These are phyloP conservation scores for Actinomortierella wolfii DNA, from an alignment of 371 early-diverging fungal species.

Conservation along the genomic window DNA sequence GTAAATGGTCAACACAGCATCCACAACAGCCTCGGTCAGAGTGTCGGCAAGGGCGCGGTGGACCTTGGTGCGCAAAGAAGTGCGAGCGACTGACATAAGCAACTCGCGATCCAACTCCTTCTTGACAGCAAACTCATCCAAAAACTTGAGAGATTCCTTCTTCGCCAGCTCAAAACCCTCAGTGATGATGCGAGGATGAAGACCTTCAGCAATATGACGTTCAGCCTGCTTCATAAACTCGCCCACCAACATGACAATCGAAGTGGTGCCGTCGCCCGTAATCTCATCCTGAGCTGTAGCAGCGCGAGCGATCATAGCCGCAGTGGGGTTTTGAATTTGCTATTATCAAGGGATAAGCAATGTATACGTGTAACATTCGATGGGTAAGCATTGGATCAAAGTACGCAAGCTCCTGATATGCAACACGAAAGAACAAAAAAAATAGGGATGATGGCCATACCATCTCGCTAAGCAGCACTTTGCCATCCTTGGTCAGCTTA, in stretches of 20 bases:
- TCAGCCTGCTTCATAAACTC: slow-evolving; percentile 98
- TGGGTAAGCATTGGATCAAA: neutral
- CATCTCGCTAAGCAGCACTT: slow-evolving; percentile 97
- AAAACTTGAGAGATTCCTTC: slow-evolving; percentile 91
- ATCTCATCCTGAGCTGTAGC: slow-evolving; percentile 99
- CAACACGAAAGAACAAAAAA: neutral
- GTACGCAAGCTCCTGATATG: no score
- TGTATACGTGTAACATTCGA: no score
- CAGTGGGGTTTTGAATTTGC: slow-evolving; percentile 99
- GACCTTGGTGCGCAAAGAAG: slow-evolving; percentile 96
- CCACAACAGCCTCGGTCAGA: slow-evolving; percentile 95
- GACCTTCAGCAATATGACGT: slow-evolving; percentile 95
- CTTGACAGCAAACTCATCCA: slow-evolving; percentile 84
- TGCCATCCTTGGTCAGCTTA: slow-evolving; percentile 97
- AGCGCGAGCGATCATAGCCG: slow-evolving; percentile 98
- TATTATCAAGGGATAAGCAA: slow-evolving; percentile 34
- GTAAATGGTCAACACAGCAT: slow-evolving; percentile 91
- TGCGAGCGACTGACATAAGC: slow-evolving; percentile 92
- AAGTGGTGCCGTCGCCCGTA: slow-evolving; percentile 99
- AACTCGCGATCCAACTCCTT: slow-evolving; percentile 87
- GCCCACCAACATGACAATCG: slow-evolving; percentile 95
- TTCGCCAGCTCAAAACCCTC: slow-evolving; percentile 98
- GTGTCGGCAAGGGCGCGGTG: slow-evolving; percentile 87
- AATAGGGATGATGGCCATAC: slow-evolving; percentile 51
- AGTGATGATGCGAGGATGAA: slow-evolving; percentile 95